Evolutionary conservation across 1,139 yeast genomes (phyloP).

Genomic region (Sugiyamaella japonica): DNA sequence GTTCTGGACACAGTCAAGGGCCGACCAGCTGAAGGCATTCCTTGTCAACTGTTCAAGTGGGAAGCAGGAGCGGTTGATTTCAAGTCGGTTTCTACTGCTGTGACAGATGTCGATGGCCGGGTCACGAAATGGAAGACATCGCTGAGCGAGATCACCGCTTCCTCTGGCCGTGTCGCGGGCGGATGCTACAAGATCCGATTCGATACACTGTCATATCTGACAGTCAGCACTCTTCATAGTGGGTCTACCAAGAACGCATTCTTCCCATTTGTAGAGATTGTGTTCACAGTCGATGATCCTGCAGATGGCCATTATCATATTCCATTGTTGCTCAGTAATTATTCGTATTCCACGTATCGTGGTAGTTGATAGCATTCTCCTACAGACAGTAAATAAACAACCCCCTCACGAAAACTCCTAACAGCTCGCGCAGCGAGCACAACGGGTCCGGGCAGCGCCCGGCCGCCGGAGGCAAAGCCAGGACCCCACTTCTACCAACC

Average conservation of each 20-base stretch:
- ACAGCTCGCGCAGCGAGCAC: conserved; percentile 10
- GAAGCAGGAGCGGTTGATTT: conserved; percentile 32
- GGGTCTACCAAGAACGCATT: conserved; percentile 48
- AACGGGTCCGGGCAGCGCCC: conserved; percentile 10
- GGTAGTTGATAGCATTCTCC: conserved; percentile 52
- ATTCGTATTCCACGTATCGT: conserved; percentile 84
- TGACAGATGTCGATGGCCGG: conserved; percentile 78
- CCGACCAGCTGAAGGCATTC: conserved; percentile 68
- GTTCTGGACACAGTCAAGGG: conserved; percentile 83
- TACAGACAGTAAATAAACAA: not conserved
- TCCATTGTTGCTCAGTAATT: conserved; percentile 77
- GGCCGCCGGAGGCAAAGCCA: conserved; percentile 5
- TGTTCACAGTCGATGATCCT: conserved; percentile 61
- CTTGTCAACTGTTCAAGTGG: conserved; percentile 37
- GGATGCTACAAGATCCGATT: conserved; percentile 32
- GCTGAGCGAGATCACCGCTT: conserved; percentile 10
- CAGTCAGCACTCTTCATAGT: conserved; percentile 71
- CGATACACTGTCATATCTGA: conserved; percentile 65
- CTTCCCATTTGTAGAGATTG: conserved; percentile 82
- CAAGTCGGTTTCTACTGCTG: conserved; percentile 50
- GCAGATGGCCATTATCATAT: conserved; percentile 84
- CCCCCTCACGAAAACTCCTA: too few relatives aligned
- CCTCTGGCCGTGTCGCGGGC: conserved; percentile 27
- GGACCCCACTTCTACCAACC: not conserved
- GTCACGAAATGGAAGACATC: conserved; percentile 59